Conservation (phyloP, 1,139 yeast species). For the Saccharomycopsis hybrid region DNA sequence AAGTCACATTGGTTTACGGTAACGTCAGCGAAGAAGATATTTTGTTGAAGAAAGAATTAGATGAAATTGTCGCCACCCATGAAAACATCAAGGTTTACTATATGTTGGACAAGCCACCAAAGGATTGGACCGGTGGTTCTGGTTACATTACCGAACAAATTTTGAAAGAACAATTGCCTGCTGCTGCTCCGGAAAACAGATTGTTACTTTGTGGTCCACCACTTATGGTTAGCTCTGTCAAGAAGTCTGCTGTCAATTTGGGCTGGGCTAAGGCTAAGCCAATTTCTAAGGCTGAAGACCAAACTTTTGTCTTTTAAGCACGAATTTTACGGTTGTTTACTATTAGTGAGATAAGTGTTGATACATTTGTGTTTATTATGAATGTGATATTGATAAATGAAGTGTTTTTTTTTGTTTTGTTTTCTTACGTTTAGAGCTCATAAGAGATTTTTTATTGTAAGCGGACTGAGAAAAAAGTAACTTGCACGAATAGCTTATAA, state of each 20-base stretch:
- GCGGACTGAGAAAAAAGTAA: no score
- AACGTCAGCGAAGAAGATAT: conserved; percentile 75
- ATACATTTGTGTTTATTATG: no score
- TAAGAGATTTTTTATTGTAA: no score
- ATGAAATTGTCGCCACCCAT: conserved; percentile 55
- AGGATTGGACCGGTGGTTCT: conserved; percentile 69
- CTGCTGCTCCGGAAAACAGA: conserved; percentile 55
- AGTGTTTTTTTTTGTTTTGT: neutral
- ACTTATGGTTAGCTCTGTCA: conserved; percentile 71
- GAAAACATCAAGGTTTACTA: conserved; percentile 69
- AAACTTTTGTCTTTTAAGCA: conserved; percentile 71
- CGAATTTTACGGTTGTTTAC: neutral
- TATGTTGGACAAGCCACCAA: conserved; percentile 71
- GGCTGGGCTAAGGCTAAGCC: conserved; percentile 89
- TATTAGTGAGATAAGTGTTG: no score
- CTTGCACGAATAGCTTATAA: no score
- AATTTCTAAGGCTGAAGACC: conserved; percentile 87
- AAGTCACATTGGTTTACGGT: conserved; percentile 69
- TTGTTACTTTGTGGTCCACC: conserved; percentile 94
- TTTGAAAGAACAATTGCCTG: conserved; percentile 60
- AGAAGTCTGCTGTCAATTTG: conserved; percentile 70
- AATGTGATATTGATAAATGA: no score
- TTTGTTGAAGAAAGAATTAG: conserved; percentile 72
- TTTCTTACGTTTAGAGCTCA: no score
- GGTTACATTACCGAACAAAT: conserved; percentile 82